Base-by-base conservation (phyloP, 169 alveolate genomes). In the Cryptosporidium andersoni region DNA sequence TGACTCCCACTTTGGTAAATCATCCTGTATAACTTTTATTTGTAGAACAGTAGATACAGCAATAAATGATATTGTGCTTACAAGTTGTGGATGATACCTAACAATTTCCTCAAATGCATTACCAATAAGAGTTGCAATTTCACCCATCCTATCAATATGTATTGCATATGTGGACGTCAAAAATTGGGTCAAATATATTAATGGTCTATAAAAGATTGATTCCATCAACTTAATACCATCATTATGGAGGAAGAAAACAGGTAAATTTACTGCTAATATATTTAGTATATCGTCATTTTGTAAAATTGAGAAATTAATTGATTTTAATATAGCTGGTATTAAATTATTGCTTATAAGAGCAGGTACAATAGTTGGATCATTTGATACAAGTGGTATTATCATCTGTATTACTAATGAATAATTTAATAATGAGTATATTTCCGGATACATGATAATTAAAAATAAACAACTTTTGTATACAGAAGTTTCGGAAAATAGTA, bases 81-180 rank as follows among this genome's bases (percentile, higher is more conserved):
- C 34, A 2, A 74, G 68, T 14, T 74, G 85, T 6, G 85, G 37
- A 60, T 74, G 85, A 25, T 74, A 74, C 62, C 85, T 55, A 49
- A 74, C 85, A 58, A 74, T 74, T 42, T 74, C 85, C 34, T 74
- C 85, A 43, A 74, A 74, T 16, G 85, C 85, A 58, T 74, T 74
- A 11, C 85, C 85, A 43, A 74, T 60, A 2, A 74, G 48, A 42
- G 85, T 74, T 45, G 85, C 85, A 39, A 74, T 74, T 60, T 74
- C 85, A 1, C 85, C 85, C 85, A 74, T 74, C 60, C 85, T 55
- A 48, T 74, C 85, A 42, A 74, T 74, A 51, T 58, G 85, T 14
- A 74, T 74, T 42, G 85, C 85, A 48, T 56, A n/a, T 37, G 74
- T 74, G 2, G 85, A 74, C 2, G 85, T 58, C 58, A 74, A 39